Evolutionary conservation across 495 filamentous ascomycete genomes (phyloP).

Genomic region (Podospora sp.): DNA sequence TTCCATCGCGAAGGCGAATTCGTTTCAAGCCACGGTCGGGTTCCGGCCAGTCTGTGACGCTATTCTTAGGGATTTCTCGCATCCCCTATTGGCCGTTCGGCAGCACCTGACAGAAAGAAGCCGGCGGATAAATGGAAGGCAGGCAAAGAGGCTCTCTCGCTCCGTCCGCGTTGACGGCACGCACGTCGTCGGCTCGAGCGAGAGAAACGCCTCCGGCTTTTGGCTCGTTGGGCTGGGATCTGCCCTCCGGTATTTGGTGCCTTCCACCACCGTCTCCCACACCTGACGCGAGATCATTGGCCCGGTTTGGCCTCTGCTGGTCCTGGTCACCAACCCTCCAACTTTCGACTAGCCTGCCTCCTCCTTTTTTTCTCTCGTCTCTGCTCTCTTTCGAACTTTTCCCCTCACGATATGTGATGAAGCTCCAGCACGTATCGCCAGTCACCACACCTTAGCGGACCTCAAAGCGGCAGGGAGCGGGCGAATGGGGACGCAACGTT

Average conservation of each 20-base stretch:
- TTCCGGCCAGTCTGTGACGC: slow-evolving; percentile 17
- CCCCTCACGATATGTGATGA: slow-evolving; percentile 20
- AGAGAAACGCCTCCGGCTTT: slow-evolving; percentile 15
- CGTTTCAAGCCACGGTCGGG: slow-evolving; percentile 16
- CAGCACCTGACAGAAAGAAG: slow-evolving; percentile 19
- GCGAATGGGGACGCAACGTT: slow-evolving; percentile 18
- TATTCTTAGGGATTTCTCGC: slow-evolving; percentile 25
- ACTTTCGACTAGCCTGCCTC: neutral
- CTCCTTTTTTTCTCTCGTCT: slow-evolving; percentile 15
- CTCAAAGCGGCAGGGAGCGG: slow-evolving; percentile 16
- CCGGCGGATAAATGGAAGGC: slow-evolving; percentile 28
- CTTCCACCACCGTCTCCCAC: neutral
- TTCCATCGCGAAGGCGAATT: neutral
- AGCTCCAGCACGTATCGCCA: slow-evolving; percentile 12
- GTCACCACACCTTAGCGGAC: slow-evolving; percentile 5
- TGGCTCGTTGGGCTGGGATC: neutral
- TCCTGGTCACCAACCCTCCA: neutral
- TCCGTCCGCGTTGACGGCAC: slow-evolving; percentile 6
- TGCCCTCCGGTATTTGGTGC: slow-evolving; percentile 14
- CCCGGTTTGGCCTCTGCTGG: slow-evolving; percentile 6
- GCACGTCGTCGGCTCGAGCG: slow-evolving; percentile 12
- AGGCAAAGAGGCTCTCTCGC: slow-evolving; percentile 11
- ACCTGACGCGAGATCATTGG: slow-evolving; percentile 14
- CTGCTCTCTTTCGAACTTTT: neutral
- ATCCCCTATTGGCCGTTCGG: slow-evolving; percentile 14